A percentile compares a stretch with the other conserved stretches of the same genome.
Evolutionary conservation across 177 flowering plant species (phyloP).

Genomic region (Vitis hybrid): DNA sequence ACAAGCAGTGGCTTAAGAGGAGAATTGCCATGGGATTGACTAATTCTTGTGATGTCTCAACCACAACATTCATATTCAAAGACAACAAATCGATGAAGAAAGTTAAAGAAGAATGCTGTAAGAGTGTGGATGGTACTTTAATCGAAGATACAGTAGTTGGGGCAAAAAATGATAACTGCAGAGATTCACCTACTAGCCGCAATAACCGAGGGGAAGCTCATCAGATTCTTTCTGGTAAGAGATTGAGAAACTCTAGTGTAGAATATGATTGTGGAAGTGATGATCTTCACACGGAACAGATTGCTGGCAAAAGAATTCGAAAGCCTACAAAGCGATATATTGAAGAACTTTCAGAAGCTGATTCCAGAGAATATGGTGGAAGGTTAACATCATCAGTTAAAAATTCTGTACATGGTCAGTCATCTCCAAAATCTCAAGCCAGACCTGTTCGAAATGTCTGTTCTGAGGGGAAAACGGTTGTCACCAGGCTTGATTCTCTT

Average conservation of each 20-base stretch:
- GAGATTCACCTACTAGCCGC: slow-evolving; percentile 20
- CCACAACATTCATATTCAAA: slow-evolving; percentile 54
- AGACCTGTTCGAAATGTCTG: slow-evolving; percentile 30
- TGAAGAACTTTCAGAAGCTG: slow-evolving; percentile 90
- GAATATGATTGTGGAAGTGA: slow-evolving; percentile 37
- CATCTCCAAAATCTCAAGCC: slow-evolving; percentile 27
- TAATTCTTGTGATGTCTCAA: slow-evolving; percentile 80
- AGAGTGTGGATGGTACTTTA: slow-evolving; percentile 16
- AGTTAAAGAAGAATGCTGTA: slow-evolving; percentile 32
- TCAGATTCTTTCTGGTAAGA: slow-evolving; percentile 30
- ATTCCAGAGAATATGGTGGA: slow-evolving; percentile 46
- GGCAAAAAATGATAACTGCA: slow-evolving; percentile 15
- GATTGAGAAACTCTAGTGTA: slow-evolving; percentile 21
- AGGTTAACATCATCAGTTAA: slow-evolving; percentile 38
- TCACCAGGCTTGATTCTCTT: slow-evolving; percentile 66
- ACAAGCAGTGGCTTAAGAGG: slow-evolving; percentile 93
- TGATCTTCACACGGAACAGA: slow-evolving; percentile 40
- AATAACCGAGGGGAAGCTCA: slow-evolving; percentile 22
- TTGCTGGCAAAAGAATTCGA: slow-evolving; percentile 70
- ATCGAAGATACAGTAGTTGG: slow-evolving; percentile 18
- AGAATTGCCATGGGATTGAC: slow-evolving; percentile 90
- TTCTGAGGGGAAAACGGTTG: slow-evolving; percentile 36
- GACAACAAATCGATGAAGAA: slow-evolving; percentile 49
- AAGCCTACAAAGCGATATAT: slow-evolving; percentile 93
- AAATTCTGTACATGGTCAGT: slow-evolving; percentile 26